Evolutionary conservation across 164 flowering plant genomes (phyloP).

Genomic region (Platanus orientalis): DNA sequence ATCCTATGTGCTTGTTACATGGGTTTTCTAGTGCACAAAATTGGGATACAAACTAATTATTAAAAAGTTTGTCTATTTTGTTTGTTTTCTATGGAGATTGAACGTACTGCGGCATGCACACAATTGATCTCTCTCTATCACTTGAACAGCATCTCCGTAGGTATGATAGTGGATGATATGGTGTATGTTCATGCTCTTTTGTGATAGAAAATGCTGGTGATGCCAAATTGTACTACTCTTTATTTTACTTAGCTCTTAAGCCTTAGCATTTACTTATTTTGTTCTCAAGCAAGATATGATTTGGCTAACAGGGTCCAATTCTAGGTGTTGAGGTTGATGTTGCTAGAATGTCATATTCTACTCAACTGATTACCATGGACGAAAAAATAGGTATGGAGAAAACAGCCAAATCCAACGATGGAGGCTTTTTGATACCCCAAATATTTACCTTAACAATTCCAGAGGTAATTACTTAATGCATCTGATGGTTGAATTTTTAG

Average conservation of each 20-base stretch:
- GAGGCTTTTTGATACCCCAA: slow-evolving; percentile 53
- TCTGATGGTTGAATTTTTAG: not conserved
- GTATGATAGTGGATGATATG: not conserved
- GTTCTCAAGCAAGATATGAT: slow-evolving; percentile 49
- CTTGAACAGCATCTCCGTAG: not conserved
- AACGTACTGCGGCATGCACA: too few species aligned
- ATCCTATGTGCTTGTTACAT: too few species aligned
- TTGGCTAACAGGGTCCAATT: slow-evolving; percentile 99
- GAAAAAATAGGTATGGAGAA: slow-evolving; percentile 36
- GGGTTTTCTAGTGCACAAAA: too few species aligned
- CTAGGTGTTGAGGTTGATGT: slow-evolving; percentile 87
- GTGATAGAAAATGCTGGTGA: not conserved
- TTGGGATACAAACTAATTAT: too few species aligned
- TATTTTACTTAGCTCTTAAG: not conserved
- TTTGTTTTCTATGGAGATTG: too few species aligned
- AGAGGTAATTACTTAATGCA: slow-evolving; percentile 36
- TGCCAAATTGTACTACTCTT: not conserved
- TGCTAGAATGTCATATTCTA: slow-evolving; percentile 44
- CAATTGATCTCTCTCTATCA: not conserved
- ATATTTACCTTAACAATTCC: slow-evolving; percentile 73
- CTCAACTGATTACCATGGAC: slow-evolving; percentile 41
- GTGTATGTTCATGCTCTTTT: not conserved
- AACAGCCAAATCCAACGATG: slow-evolving; percentile 31
- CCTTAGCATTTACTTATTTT: slow-evolving; percentile 5
- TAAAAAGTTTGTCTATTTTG: too few species aligned